A percentile compares a stretch with the other conserved stretches of the same genome.
Evolutionary conservation across 2,329 filamentous ascomycete species (phyloP).

Genomic region (Apiospora koreana): DNA sequence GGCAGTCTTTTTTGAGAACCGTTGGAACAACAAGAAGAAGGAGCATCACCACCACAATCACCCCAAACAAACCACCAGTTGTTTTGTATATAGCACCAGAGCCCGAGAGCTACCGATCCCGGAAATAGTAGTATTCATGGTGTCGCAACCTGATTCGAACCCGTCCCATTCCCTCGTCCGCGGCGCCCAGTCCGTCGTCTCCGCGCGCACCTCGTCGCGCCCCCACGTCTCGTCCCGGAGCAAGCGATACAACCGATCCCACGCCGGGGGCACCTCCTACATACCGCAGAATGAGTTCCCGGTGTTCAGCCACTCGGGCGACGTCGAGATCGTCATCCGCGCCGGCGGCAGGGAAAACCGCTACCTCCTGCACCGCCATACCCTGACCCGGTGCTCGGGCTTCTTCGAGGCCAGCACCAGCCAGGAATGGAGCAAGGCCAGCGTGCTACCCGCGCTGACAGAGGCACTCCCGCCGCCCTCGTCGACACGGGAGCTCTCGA

Average conservation of each 20-base stretch:
- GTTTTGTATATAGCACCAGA: slow-evolving; percentile 7
- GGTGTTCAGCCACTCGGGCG: slow-evolving; percentile 84
- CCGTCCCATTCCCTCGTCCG: slow-evolving; percentile 55
- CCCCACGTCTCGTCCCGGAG: slow-evolving; percentile 46
- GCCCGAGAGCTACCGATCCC: background rate
- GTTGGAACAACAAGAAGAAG: background rate
- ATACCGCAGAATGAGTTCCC: slow-evolving; percentile 88
- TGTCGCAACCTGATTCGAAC: slow-evolving; percentile 59
- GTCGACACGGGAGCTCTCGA: slow-evolving; percentile 47
- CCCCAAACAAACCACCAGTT: background rate
- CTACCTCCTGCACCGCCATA: slow-evolving; percentile 86
- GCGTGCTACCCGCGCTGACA: slow-evolving; percentile 32
- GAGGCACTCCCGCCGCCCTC: slow-evolving; percentile 26
- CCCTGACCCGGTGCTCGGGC: slow-evolving; percentile 84
- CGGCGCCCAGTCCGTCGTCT: slow-evolving; percentile 62
- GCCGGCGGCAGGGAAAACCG: slow-evolving; percentile 72
- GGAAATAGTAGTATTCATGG: slow-evolving; percentile 48
- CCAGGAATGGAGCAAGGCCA: slow-evolving; percentile 69
- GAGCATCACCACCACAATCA: background rate
- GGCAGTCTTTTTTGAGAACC: background rate
- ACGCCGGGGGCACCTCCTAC: slow-evolving; percentile 71
- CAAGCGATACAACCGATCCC: slow-evolving; percentile 79
- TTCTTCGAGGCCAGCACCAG: slow-evolving; percentile 90
- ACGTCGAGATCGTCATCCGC: slow-evolving; percentile 80
- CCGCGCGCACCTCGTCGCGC: slow-evolving; percentile 63